A percentile compares a stretch with the other conserved stretches of the same genome.
These are phyloP conservation scores for Globisporangium irregulare DNA, from an alignment of 352 stramenopile species.

Conservation along the genomic window DNA sequence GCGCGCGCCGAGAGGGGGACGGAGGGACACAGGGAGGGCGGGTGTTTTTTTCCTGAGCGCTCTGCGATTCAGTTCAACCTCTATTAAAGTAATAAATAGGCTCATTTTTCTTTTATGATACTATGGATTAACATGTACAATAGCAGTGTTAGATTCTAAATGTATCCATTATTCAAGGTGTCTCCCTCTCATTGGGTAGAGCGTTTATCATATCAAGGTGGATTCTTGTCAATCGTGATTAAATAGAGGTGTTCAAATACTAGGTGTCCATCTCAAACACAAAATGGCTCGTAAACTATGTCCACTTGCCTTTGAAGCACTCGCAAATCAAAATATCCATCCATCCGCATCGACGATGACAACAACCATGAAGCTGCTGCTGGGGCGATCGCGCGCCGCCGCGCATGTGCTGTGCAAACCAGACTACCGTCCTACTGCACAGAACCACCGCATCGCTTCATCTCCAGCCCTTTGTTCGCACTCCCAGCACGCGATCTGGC, in stretches of 20 bases:
- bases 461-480: background rate
- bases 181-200: no score
- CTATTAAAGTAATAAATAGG: background rate
- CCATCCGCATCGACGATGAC: background rate
- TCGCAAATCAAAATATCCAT: background rate
- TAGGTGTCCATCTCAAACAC: background rate
- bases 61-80: background rate
- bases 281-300: background rate
- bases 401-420: background rate
- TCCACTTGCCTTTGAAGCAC: background rate
- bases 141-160: no score
- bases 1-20: background rate
- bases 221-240: background rate
- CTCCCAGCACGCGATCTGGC: background rate
- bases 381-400: background rate
- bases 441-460: background rate
- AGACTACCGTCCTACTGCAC: background rate
- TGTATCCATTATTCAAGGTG: no score
- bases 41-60: background rate
- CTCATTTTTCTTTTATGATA: no score
- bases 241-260: background rate
- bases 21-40: background rate
- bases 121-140: no score
- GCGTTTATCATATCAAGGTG: background rate
- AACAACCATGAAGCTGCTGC: background rate